Percentiles rank a stretch among this genome's conserved stretches.
phyloP scores from a whole-genome alignment of 1,139 yeast genomes.

The Pichia sp. region DNA sequence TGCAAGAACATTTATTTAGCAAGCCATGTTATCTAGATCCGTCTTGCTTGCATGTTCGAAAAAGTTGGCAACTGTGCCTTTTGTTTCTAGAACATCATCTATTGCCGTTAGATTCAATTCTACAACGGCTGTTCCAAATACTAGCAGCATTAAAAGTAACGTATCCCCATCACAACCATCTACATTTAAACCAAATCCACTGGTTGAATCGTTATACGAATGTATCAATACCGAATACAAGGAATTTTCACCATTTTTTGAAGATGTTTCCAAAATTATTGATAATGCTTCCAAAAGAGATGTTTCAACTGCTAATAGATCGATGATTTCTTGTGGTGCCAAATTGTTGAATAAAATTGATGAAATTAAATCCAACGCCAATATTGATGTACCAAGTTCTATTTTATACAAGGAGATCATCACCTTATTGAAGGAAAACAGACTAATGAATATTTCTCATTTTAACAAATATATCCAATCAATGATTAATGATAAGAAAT shows the following conservation, averaged over 20 bases:
- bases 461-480: constrained; percentile 14
- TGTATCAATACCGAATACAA: constrained; percentile 1
- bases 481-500: constrained; percentile 16
- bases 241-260: constrained; percentile 13
- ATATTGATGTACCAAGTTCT: constrained; percentile 15
- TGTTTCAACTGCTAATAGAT: background rate
- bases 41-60: too few relatives aligned
- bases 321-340: constrained; percentile 13
- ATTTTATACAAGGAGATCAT: constrained; percentile 15
- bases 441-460: constrained; percentile 17
- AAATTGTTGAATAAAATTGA: constrained; percentile 12
- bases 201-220: too few relatives aligned
- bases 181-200: too few relatives aligned
- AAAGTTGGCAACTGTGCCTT: too few relatives aligned
- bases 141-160: too few relatives aligned
- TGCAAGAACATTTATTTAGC: too few relatives aligned
- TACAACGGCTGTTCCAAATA: too few relatives aligned
- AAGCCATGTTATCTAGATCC: too few relatives aligned
- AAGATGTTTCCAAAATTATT: constrained; percentile 6
- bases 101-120: too few relatives aligned
- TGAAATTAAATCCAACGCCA: constrained; percentile 7
- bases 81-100: too few relatives aligned
- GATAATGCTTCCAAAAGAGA: constrained; percentile 3
- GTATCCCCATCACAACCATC: too few relatives aligned
- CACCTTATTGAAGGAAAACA: constrained; percentile 9